Evolutionary conservation across 352 stramenopile species (phyloP).

Genomic region (Pythium brassicae): DNA sequence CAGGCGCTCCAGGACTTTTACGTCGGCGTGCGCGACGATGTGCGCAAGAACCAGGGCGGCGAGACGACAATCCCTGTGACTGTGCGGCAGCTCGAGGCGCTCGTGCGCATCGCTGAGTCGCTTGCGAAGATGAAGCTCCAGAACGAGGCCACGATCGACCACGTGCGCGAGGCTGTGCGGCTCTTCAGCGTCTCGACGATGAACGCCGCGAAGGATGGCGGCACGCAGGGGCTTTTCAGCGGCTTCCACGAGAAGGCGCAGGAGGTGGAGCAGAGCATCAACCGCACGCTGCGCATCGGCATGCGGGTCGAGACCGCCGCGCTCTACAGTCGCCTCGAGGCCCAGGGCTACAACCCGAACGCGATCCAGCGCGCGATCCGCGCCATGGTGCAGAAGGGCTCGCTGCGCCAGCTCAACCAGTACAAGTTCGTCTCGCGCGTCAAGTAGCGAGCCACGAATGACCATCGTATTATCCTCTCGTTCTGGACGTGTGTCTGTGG

Average conservation of each 20-base stretch:
- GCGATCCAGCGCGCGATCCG: constrained; percentile 83
- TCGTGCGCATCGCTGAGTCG: constrained; percentile 96
- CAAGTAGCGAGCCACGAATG: constrained; percentile 41
- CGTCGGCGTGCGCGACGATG: constrained; percentile 96
- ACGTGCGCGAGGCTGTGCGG: constrained; percentile 96
- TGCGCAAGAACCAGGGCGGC: constrained; percentile 77
- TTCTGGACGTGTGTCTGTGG: too few species aligned
- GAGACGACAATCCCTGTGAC: constrained; percentile 95
- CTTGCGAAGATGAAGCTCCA: constrained; percentile 97
- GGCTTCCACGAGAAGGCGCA: constrained; percentile 79
- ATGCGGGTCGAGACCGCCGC: constrained; percentile 74
- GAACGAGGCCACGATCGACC: constrained; percentile 70
- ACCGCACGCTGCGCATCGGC: constrained; percentile 77
- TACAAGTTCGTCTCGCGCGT: constrained; percentile 84
- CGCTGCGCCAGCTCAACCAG: constrained; percentile 75
- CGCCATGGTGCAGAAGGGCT: constrained; percentile 83
- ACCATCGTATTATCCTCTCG: neutral
- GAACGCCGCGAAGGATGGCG: constrained; percentile 93
- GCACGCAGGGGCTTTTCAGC: constrained; percentile 75
- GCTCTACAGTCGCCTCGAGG: constrained; percentile 77
- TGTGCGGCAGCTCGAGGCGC: constrained; percentile 97
- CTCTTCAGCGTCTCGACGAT: constrained; percentile 99
- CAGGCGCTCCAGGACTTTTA: constrained; percentile 96
- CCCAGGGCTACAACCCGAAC: constrained; percentile 80
- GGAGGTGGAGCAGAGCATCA: constrained; percentile 82